A percentile compares a stretch with the other conserved stretches of the same genome.
Evolutionary conservation across 139 green algal species (phyloP).

Genomic region (Choricystis sp.): DNA sequence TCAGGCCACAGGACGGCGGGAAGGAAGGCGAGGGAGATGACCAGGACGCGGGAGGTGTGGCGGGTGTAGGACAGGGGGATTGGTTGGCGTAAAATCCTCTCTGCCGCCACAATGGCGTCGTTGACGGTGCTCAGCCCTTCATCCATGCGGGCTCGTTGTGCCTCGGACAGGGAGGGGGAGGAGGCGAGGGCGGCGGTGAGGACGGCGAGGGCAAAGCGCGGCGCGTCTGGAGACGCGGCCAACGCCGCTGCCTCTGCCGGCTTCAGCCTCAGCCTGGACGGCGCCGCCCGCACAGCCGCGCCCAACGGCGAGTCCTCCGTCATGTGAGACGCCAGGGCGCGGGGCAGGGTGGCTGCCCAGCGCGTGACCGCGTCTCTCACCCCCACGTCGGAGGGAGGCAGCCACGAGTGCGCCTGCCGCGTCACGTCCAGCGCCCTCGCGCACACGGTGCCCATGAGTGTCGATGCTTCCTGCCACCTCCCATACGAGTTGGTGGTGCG

Average conservation of each 20-base stretch:
- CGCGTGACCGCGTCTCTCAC: background rate
- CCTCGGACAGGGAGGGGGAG: background rate
- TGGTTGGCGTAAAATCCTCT: conserved; percentile 43
- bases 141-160: background rate
- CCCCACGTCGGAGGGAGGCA: background rate
- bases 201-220: conserved; percentile 13
- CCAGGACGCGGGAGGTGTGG: conserved; percentile 39
- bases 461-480: background rate
- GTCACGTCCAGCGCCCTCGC: background rate
- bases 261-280: too few relatives aligned
- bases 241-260: conserved; percentile 8
- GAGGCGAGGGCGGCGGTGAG: conserved; percentile 1
- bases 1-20: conserved; percentile 48
- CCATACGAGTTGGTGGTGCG: background rate
- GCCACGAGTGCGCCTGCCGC: background rate
- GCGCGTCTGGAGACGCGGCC: conserved; percentile 7
- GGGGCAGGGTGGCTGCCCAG: background rate
- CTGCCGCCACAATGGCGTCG: conserved; percentile 10
- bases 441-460: background rate
- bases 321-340: background rate
- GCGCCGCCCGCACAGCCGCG: conserved; percentile 1
- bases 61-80: conserved; percentile 51
- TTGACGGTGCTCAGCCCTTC: background rate
- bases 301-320: background rate
- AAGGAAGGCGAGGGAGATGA: conserved; percentile 62